Percentiles rank a stretch among this genome's conserved stretches.
phyloP scores from a whole-genome alignment of 78 protist species.

The Cavenderia fasciculata region DNA sequence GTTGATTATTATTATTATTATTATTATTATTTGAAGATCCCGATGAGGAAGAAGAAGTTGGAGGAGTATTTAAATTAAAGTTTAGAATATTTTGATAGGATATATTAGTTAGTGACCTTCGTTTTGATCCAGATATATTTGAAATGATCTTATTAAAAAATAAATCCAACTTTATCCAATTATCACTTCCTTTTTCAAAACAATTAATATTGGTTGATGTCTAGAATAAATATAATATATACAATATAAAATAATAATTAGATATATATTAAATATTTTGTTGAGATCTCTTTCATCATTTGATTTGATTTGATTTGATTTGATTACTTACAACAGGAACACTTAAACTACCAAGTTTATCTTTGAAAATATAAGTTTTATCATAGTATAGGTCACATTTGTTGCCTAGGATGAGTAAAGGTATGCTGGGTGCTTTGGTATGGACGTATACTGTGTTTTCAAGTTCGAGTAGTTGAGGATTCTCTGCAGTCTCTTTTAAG shows the following conservation, averaged over 20 bases:
- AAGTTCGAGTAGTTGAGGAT: not conserved
- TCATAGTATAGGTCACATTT: conserved; percentile 56
- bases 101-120: conserved; percentile 11
- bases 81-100: not conserved
- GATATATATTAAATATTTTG: too few species aligned
- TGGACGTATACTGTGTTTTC: not conserved
- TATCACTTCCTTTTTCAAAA: not conserved
- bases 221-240: not conserved
- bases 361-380: conserved; percentile 11
- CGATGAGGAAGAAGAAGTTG: not conserved
- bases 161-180: conserved; percentile 19
- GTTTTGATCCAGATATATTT: conserved; percentile 17
- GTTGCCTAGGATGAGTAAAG: conserved; percentile 44
- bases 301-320: not conserved
- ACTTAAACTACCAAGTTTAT: conserved; percentile 58
- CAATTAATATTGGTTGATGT: not conserved
- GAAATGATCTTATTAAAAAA: conserved; percentile 63
- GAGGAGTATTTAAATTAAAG: not conserved
- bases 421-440: conserved; percentile 2
- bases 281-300: too few species aligned
- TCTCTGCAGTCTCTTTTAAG: not conserved
- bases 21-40: not conserved
- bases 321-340: conserved; percentile 25
- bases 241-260: not conserved
- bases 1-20: too few species aligned